phyloP scores from a whole-genome alignment of 305 asterid species.

The Fraxinus angustifolia region DNA sequence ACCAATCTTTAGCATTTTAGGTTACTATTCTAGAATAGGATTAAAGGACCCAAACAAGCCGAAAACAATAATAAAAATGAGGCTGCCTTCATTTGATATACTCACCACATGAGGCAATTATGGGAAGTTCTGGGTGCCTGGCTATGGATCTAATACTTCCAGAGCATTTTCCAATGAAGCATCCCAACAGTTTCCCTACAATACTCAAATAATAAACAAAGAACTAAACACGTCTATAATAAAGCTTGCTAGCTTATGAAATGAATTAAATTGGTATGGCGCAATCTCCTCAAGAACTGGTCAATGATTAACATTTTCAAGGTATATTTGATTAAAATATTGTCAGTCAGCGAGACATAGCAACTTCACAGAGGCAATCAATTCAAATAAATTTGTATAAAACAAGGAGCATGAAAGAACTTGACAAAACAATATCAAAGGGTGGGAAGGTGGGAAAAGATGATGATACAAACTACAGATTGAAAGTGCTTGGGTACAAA shows the following conservation, averaged over 20 bases:
- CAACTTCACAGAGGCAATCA: not conserved
- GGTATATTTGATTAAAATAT: not conserved
- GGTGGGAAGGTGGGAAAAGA: too few relatives aligned
- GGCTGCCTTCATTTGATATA: slow-evolving; percentile 4
- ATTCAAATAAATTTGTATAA: not conserved
- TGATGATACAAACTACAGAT: slow-evolving; percentile 1
- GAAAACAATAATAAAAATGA: slow-evolving; percentile 9
- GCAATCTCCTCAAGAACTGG: not conserved
- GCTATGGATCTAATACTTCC: slow-evolving; percentile 52
- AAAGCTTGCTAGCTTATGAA: not conserved
- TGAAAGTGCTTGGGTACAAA: not conserved
- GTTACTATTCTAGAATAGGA: slow-evolving; percentile 4
- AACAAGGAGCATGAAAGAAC: not conserved
- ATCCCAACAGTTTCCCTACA: slow-evolving; percentile 78
- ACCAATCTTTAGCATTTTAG: not conserved
- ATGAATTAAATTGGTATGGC: too few relatives aligned
- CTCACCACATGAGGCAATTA: slow-evolving; percentile 88
- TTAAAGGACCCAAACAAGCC: not conserved
- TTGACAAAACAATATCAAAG: too few relatives aligned
- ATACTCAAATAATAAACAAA: slow-evolving; percentile 3
- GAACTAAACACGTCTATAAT: not conserved
- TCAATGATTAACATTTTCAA: not conserved
- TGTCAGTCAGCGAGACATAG: too few relatives aligned
- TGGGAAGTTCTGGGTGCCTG: slow-evolving; percentile 67
- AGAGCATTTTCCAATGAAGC: slow-evolving; percentile 84